phyloP scores from a whole-genome alignment of 2,329 filamentous ascomycete species.

The Knufia fluminis region DNA sequence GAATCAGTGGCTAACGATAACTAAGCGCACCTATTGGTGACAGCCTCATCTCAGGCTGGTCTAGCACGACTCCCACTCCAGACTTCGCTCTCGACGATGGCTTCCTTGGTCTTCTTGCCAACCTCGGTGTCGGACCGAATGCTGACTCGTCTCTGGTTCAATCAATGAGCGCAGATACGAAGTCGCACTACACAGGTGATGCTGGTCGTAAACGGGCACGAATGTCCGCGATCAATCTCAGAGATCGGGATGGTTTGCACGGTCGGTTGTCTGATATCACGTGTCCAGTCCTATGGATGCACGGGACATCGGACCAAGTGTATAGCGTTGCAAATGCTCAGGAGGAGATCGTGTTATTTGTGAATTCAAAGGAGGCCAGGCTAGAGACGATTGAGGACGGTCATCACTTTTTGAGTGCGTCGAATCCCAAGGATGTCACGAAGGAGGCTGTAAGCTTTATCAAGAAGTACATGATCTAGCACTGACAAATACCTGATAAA shows the following conservation, averaged over 20 bases:
- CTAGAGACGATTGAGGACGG: conserved; percentile 39
- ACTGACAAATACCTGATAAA: too few relatives aligned
- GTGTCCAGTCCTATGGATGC: conserved; percentile 45
- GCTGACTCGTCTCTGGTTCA: conserved; percentile 40
- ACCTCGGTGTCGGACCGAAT: conserved; percentile 39
- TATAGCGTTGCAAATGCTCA: conserved; percentile 36
- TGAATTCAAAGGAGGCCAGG: conserved; percentile 33
- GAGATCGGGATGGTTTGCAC: conserved; percentile 41
- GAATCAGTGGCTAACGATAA: too few relatives aligned
- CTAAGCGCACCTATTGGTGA: too few relatives aligned
- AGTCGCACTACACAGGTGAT: conserved; percentile 40
- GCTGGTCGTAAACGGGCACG: conserved; percentile 39
- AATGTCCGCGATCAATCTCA: conserved; percentile 43
- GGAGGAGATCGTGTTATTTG: conserved; percentile 42
- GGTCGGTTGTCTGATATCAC: conserved; percentile 37
- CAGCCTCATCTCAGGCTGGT: conserved; percentile 33
- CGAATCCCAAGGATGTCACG: conserved; percentile 39
- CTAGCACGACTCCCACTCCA: conserved; percentile 30
- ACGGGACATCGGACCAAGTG: conserved; percentile 36
- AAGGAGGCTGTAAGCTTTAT: conserved; percentile 33
- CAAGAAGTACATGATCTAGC: too few relatives aligned
- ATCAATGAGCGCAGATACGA: conserved; percentile 33
- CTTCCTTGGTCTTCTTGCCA: conserved; percentile 39
- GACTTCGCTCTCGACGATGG: conserved; percentile 35
- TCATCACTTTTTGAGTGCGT: conserved; percentile 42